phyloP scores from a whole-genome alignment of 305 asterid genomes.

The Andrographis paniculata region DNA sequence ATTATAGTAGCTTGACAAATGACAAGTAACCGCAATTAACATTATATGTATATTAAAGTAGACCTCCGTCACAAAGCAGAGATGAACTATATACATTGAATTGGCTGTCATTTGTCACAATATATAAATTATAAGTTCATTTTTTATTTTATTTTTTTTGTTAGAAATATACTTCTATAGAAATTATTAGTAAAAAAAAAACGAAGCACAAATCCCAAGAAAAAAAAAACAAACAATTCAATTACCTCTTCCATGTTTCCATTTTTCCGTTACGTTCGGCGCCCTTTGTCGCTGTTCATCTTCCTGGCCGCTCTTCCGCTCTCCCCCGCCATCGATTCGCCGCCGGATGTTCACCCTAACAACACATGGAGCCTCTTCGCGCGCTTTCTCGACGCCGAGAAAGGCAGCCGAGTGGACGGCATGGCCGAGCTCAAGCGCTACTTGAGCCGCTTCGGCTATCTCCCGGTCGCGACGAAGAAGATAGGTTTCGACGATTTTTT shows the following conservation, averaged over 20 bases:
- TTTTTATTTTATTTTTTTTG: too few species aligned
- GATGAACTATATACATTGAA: too few species aligned
- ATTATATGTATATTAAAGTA: too few species aligned
- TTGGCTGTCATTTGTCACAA: too few species aligned
- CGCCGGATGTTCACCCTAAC: conserved; percentile 16
- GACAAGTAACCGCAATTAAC: too few species aligned
- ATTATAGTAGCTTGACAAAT: too few species aligned
- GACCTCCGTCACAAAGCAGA: too few species aligned
- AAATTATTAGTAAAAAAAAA: too few species aligned
- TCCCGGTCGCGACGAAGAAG: not conserved
- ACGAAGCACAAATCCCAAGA: not conserved
- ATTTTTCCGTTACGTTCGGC: conserved; percentile 37
- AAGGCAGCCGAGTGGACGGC: conserved; percentile 35
- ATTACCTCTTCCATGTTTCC: conserved; percentile 36
- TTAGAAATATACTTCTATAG: too few species aligned
- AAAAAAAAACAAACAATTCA: not conserved
- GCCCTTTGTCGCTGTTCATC: not conserved
- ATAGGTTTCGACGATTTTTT: conserved; percentile 39
- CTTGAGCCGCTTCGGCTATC: conserved; percentile 34
- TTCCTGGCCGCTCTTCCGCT: not conserved
- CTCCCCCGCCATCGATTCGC: not conserved
- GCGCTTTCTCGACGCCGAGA: conserved; percentile 54
- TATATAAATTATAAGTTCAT: too few species aligned
- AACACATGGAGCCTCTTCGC: conserved; percentile 52
- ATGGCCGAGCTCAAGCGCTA: conserved; percentile 64